Percentiles rank a stretch among this genome's conserved stretches.
phyloP scores from a whole-genome alignment of 306 rosid genomes.

The Neltuma alba region DNA sequence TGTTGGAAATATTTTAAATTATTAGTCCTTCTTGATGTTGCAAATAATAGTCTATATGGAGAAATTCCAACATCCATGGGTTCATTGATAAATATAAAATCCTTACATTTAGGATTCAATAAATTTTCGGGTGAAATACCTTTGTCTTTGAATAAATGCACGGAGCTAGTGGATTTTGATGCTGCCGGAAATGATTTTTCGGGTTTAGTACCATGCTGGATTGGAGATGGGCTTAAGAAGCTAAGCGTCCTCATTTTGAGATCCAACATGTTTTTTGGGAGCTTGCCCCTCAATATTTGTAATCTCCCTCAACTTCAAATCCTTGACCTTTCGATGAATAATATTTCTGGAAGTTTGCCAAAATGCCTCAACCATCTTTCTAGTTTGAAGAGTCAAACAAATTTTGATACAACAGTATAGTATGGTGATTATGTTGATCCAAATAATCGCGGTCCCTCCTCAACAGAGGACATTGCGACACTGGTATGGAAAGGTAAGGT shows the following conservation, averaged over 20 bases:
- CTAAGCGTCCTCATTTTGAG: not conserved
- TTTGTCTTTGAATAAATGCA: not conserved
- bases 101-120: not conserved
- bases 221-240: not conserved
- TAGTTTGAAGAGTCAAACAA: not conserved
- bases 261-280: not conserved
- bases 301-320: not conserved
- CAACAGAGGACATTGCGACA: not conserved
- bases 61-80: conserved; percentile 8
- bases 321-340: not conserved
- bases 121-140: conserved; percentile 12
- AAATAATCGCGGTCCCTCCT: too few relatives aligned
- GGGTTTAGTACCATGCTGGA: not conserved
- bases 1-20: not conserved
- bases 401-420: not conserved
- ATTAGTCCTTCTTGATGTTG: not conserved
- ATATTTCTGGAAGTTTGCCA: not conserved
- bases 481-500: not conserved
- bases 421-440: too few relatives aligned
- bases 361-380: not conserved
- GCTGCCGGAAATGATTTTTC: not conserved
- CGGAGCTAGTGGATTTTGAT: not conserved
- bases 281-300: not conserved
- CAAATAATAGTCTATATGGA: not conserved
- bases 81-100: not conserved